Evolutionary conservation across 2,329 filamentous ascomycete genomes (phyloP).

Genomic region (Phyllosticta citribraziliensis): DNA sequence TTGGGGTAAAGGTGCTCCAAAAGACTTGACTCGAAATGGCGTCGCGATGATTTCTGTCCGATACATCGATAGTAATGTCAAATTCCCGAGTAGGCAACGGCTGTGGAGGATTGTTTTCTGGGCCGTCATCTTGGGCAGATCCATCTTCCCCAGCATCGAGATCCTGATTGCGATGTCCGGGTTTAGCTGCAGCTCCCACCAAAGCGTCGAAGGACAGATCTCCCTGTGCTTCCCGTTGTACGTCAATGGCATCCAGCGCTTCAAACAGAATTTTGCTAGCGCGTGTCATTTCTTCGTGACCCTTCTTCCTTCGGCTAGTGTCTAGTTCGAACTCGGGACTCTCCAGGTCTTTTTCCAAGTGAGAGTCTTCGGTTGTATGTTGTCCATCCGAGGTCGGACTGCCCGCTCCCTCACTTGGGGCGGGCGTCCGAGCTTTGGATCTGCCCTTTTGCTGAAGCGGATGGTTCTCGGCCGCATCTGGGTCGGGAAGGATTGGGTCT

Average conservation of each 20-base stretch:
- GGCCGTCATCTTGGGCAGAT: background rate
- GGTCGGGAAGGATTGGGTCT: constrained; percentile 18
- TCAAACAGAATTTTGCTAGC: constrained; percentile 18
- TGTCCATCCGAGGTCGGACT: background rate
- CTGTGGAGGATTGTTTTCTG: constrained; percentile 11
- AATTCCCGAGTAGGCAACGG: constrained; percentile 26
- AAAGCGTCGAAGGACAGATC: background rate
- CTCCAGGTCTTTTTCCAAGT: constrained; percentile 12
- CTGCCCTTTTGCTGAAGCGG: background rate
- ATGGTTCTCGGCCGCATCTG: constrained; percentile 7
- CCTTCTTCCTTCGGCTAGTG: constrained; percentile 11
- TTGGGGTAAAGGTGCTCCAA: constrained; percentile 10
- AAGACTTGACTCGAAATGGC: constrained; percentile 23
- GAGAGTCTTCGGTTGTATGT: background rate
- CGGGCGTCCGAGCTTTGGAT: too few species aligned
- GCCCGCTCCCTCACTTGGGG: background rate
- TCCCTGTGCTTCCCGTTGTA: background rate
- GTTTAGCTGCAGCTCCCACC: background rate
- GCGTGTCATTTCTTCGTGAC: constrained; percentile 23
- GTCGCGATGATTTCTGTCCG: constrained; percentile 31
- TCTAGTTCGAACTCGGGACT: constrained; percentile 10
- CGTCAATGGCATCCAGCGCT: background rate
- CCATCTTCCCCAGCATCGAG: too few species aligned
- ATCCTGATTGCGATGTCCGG: background rate
- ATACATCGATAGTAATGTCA: constrained; percentile 31